A percentile compares a stretch with the other conserved stretches of the same genome.
Evolutionary conservation across 2,329 filamentous ascomycete species (phyloP).

Genomic region (Pseudovirgaria hyperparasitica): DNA sequence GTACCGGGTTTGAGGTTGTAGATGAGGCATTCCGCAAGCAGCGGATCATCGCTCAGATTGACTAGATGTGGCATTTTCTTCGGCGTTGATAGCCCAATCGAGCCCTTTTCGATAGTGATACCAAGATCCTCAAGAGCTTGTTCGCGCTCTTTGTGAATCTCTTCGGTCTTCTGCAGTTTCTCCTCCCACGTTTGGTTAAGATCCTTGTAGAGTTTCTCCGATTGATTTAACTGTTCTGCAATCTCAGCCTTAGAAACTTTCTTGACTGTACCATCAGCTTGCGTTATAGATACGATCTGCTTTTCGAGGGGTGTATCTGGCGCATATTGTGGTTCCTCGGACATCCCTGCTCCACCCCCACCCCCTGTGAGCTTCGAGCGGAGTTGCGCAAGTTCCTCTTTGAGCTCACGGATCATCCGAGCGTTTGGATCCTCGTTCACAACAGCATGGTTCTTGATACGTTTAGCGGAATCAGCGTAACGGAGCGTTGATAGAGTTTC

Average conservation of each 20-base stretch:
- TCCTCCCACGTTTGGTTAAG: slow-evolving; percentile 99
- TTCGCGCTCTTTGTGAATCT: slow-evolving; percentile 95
- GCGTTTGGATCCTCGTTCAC: slow-evolving; percentile 98
- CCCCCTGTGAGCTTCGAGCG: slow-evolving; percentile 61
- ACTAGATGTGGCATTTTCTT: slow-evolving; percentile 99
- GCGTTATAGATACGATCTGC: slow-evolving; percentile 90
- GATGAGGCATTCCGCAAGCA: slow-evolving; percentile 89
- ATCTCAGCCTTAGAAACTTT: slow-evolving; percentile 98
- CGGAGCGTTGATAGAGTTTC: slow-evolving; percentile 91
- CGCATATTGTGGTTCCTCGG: slow-evolving; percentile 73
- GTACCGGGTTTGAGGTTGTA: slow-evolving; percentile 96
- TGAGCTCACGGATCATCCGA: slow-evolving; percentile 95
- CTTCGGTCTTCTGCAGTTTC: slow-evolving; percentile 86
- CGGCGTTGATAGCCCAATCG: slow-evolving; percentile 85
- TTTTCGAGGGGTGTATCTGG: slow-evolving; percentile 86
- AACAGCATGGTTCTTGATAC: slow-evolving; percentile 99
- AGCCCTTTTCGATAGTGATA: slow-evolving; percentile 98
- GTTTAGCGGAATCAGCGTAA: slow-evolving; percentile 94
- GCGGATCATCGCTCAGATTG: slow-evolving; percentile 70
- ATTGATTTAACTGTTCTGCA: slow-evolving; percentile 88
- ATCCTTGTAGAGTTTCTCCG: slow-evolving; percentile 89
- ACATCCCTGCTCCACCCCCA: slow-evolving; percentile 32
- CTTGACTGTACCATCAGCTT: slow-evolving; percentile 73
- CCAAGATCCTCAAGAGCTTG: slow-evolving; percentile 89
- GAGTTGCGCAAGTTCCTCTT: slow-evolving; percentile 80